Conservation (phyloP, 805 yeast species). For the Danielia reshetovae region DNA sequence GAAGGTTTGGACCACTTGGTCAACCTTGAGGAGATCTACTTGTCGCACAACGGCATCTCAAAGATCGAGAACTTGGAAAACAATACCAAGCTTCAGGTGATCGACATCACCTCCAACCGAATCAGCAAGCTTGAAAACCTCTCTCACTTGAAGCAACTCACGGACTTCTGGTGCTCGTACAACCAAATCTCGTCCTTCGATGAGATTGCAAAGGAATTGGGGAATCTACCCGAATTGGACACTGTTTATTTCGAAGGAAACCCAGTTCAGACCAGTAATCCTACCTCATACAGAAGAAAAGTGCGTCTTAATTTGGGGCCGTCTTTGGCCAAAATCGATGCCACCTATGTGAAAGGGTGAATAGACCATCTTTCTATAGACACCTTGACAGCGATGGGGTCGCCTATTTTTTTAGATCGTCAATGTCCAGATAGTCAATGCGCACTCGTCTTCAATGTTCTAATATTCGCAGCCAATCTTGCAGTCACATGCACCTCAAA, state of each 20-base stretch:
- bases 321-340: slow-evolving; percentile 80
- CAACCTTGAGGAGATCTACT: slow-evolving; percentile 78
- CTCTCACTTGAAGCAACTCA: slow-evolving; percentile 60
- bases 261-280: slow-evolving; percentile 71
- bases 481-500: too few species aligned
- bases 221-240: slow-evolving; percentile 59
- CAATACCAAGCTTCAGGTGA: slow-evolving; percentile 58
- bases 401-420: too few species aligned
- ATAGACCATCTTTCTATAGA: too few species aligned
- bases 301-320: slow-evolving; percentile 68
- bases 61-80: slow-evolving; percentile 76
- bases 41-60: slow-evolving; percentile 78
- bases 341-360: slow-evolving; percentile 57
- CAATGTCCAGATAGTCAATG: too few species aligned
- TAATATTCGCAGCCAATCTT: too few species aligned
- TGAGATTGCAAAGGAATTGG: slow-evolving; percentile 63
- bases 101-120: slow-evolving; percentile 80
- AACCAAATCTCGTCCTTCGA: slow-evolving; percentile 67
- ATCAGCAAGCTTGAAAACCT: slow-evolving; percentile 61
- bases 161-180: slow-evolving; percentile 92
- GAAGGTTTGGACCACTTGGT: slow-evolving; percentile 75
- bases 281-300: slow-evolving; percentile 84
- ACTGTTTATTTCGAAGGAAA: slow-evolving; percentile 94
- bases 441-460: too few species aligned
- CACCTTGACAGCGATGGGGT: too few species aligned